These are phyloP conservation scores for Caryopteris hybrid DNA, from an alignment of 305 asterid species.

Conservation along the genomic window DNA sequence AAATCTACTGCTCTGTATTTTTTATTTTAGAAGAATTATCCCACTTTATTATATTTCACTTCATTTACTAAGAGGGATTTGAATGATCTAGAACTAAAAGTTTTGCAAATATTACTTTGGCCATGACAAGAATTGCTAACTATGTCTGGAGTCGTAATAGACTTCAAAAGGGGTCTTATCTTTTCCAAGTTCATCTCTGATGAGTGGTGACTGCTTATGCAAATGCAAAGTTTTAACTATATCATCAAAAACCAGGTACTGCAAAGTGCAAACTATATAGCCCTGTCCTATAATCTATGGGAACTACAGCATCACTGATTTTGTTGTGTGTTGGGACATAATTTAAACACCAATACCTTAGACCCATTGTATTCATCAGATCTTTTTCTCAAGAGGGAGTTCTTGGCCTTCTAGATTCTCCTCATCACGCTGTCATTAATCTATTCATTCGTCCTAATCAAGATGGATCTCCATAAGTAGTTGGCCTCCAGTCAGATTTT, in stretches of 20 bases:
- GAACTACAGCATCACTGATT: not conserved
- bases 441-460: conserved; percentile 15
- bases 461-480: conserved; percentile 33
- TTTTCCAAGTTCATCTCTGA: not conserved
- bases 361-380: too few relatives aligned
- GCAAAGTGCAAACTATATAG: conserved; percentile 4
- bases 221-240: too few relatives aligned
- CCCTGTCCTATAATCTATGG: not conserved
- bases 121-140: not conserved
- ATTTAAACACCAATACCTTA: not conserved
- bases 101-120: too few relatives aligned
- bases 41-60: not conserved
- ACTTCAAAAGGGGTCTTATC: not conserved
- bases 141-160: not conserved
- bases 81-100: too few relatives aligned
- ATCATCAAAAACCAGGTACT: not conserved
- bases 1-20: not conserved
- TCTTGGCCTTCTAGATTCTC: not conserved
- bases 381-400: too few relatives aligned
- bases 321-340: not conserved
- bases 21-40: not conserved
- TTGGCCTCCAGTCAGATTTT: conserved; percentile 74
- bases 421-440: not conserved
- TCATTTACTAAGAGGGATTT: not conserved
- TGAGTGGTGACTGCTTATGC: not conserved